Evolutionary conservation across 768 basidiomycete genomes (phyloP).

Genomic region (Lactarius pseudohatsudake): DNA sequence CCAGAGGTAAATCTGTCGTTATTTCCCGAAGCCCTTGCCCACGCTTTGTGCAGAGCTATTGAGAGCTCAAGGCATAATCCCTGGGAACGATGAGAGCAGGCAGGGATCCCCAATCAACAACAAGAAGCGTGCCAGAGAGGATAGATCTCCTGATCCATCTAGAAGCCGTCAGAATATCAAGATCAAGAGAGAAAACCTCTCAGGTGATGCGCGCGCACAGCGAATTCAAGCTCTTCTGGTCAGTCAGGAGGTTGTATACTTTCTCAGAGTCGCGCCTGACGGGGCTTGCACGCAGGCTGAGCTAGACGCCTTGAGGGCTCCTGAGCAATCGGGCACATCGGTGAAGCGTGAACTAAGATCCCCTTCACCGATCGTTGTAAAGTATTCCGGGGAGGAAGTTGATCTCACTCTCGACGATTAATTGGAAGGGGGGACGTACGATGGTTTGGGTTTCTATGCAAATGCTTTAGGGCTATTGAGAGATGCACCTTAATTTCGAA

Average conservation of each 20-base stretch:
- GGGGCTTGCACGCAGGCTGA: slow-evolving; percentile 7
- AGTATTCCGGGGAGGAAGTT: slow-evolving; percentile 7
- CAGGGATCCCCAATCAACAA: not conserved
- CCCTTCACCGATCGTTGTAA: slow-evolving; percentile 7
- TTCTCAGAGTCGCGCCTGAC: not conserved
- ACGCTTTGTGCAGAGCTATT: slow-evolving; percentile 11
- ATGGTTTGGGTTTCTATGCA: not conserved
- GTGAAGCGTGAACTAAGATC: slow-evolving; percentile 17
- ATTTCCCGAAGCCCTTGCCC: not conserved
- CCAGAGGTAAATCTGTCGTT: slow-evolving; percentile 8
- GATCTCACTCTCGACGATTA: slow-evolving; percentile 22
- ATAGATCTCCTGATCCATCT: slow-evolving; percentile 5
- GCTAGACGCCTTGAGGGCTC: not conserved
- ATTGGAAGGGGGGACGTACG: not conserved
- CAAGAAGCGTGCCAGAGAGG: slow-evolving; percentile 16
- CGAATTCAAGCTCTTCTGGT: slow-evolving; percentile 21
- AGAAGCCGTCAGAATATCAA: not conserved
- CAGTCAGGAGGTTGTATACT: not conserved
- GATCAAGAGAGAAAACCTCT: slow-evolving; percentile 2
- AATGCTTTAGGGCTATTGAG: not conserved
- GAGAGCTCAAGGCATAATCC: slow-evolving; percentile 19
- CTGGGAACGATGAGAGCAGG: not conserved
- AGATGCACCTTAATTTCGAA: not conserved
- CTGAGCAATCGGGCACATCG: slow-evolving; percentile 3
- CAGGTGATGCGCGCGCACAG: not conserved